These are phyloP conservation scores for Fusarium sp. DNA, from an alignment of 2,329 filamentous ascomycete species.

Conservation along the genomic window DNA sequence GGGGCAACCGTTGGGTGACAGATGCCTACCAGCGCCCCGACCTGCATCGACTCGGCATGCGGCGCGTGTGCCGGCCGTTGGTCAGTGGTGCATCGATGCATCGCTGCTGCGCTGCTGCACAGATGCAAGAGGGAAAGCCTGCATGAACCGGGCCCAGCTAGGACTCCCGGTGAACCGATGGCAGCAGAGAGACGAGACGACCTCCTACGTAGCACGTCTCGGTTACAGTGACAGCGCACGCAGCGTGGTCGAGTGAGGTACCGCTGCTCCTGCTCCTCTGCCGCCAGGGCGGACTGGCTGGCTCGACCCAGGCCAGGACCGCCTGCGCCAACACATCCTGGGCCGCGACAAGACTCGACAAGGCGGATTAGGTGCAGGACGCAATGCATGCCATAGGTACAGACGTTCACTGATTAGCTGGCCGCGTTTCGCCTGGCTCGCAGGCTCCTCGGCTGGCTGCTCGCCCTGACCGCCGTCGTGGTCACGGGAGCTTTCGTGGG, in stretches of 20 bases:
- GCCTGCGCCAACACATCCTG: slow-evolving; percentile 40
- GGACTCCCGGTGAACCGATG: slow-evolving; percentile 27
- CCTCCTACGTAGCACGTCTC: slow-evolving; percentile 11
- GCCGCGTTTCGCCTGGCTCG: slow-evolving; percentile 20
- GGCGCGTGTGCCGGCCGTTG: slow-evolving; percentile 36
- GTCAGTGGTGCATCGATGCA: slow-evolving; percentile 33
- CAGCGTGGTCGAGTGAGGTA: neutral
- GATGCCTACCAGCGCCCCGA: slow-evolving; percentile 30
- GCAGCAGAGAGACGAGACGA: slow-evolving; percentile 27
- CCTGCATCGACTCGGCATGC: slow-evolving; percentile 36
- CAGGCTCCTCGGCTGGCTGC: slow-evolving; percentile 21
- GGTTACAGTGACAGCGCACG: slow-evolving; percentile 13
- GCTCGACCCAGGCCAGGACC: slow-evolving; percentile 18
- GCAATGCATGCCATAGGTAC: slow-evolving; percentile 48
- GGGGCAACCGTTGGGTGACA: slow-evolving; percentile 40
- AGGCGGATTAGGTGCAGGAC: slow-evolving; percentile 45
- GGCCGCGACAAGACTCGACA: slow-evolving; percentile 27
- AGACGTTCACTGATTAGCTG: slow-evolving; percentile 42
- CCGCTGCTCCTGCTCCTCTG: slow-evolving; percentile 17
- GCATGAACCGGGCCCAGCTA: slow-evolving; percentile 44
- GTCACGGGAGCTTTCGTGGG: slow-evolving; percentile 40
- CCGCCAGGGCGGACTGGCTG: slow-evolving; percentile 20
- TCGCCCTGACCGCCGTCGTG: slow-evolving; percentile 40
- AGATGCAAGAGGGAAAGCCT: slow-evolving; percentile 42
- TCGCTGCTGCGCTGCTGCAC: slow-evolving; percentile 40